Evolutionary conservation across 805 yeast species (phyloP).

Genomic region (Candida railenensis): DNA sequence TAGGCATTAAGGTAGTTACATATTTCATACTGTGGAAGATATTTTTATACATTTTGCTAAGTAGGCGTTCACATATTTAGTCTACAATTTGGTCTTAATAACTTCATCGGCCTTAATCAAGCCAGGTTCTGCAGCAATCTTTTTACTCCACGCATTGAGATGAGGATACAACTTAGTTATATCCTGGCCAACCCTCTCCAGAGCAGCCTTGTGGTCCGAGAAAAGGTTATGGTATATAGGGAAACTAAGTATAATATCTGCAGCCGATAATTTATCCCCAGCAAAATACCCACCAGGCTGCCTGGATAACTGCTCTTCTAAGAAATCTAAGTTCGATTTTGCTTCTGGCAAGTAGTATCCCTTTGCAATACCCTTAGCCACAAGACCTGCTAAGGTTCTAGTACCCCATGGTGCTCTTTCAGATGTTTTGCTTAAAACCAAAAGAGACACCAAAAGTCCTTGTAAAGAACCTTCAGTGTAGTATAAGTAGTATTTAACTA

Average conservation of each 20-base stretch:
- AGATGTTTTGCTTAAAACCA: constrained; percentile 25
- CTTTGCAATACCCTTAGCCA: constrained; percentile 23
- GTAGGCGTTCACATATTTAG: too few species aligned
- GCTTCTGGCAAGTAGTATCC: constrained; percentile 27
- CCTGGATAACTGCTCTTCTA: constrained; percentile 27
- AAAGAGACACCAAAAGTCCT: constrained; percentile 18
- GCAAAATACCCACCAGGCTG: constrained; percentile 41
- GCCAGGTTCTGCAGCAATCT: constrained; percentile 11
- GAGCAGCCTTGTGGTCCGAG: constrained; percentile 22
- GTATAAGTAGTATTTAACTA: constrained; percentile 23
- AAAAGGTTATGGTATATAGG: constrained; percentile 34
- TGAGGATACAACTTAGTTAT: constrained; percentile 16
- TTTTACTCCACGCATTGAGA: constrained; percentile 21
- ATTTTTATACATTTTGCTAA: too few species aligned
- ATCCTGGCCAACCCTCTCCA: constrained; percentile 15
- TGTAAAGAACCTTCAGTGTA: constrained; percentile 26
- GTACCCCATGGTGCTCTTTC: constrained; percentile 28
- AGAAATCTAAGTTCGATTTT: constrained; percentile 21
- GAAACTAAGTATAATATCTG: constrained; percentile 55
- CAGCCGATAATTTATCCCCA: constrained; percentile 51
- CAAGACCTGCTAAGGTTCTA: constrained; percentile 17
- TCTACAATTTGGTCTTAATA: too few species aligned
- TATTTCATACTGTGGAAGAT: too few species aligned
- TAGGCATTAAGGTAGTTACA: too few species aligned
- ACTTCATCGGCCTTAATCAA: constrained; percentile 15